Evolutionary conservation across 2,329 filamentous ascomycete species (phyloP).

Genomic region (Westerdykella ornata): DNA sequence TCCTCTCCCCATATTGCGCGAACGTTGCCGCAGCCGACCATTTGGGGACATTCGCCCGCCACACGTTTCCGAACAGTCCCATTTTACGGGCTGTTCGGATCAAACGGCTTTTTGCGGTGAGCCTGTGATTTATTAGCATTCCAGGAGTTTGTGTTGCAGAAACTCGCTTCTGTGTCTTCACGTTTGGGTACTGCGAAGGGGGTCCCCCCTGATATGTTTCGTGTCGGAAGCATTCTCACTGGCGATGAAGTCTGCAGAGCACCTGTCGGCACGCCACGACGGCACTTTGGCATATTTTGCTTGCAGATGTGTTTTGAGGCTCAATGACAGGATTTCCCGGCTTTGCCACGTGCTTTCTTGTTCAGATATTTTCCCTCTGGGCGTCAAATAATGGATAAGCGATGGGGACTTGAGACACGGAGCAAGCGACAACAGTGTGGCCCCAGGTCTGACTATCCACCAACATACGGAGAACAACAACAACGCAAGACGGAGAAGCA

Average conservation of each 20-base stretch:
- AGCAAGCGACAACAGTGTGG: too few relatives aligned
- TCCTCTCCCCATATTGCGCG: slow-evolving; percentile 11
- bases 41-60: slow-evolving; percentile 12
- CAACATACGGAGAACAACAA: too few relatives aligned
- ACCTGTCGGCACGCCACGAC: too few relatives aligned
- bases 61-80: slow-evolving; percentile 28
- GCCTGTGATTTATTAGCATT: slow-evolving; percentile 12
- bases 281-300: too few relatives aligned
- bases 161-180: slow-evolving; percentile 6
- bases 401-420: too few relatives aligned
- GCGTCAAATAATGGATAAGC: too few relatives aligned
- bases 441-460: too few relatives aligned
- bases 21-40: slow-evolving; percentile 20
- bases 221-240: slow-evolving; percentile 16
- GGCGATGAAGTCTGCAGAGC: slow-evolving; percentile 1
- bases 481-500: slow-evolving; percentile 3
- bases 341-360: too few relatives aligned
- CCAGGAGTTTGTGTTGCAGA: slow-evolving; percentile 20
- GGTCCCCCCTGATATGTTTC: slow-evolving; percentile 21
- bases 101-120: slow-evolving; percentile 19
- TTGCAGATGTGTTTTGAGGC: too few relatives aligned
- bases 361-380: too few relatives aligned
- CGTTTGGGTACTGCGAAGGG: slow-evolving; percentile 12
- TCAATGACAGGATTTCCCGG: too few relatives aligned
- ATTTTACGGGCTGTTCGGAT: slow-evolving; percentile 21